A percentile compares a stretch with the other conserved stretches of the same genome.
Conservation (phyloP, 1,284 basidiomycete species). For the Tilletia walkeri region DNA sequence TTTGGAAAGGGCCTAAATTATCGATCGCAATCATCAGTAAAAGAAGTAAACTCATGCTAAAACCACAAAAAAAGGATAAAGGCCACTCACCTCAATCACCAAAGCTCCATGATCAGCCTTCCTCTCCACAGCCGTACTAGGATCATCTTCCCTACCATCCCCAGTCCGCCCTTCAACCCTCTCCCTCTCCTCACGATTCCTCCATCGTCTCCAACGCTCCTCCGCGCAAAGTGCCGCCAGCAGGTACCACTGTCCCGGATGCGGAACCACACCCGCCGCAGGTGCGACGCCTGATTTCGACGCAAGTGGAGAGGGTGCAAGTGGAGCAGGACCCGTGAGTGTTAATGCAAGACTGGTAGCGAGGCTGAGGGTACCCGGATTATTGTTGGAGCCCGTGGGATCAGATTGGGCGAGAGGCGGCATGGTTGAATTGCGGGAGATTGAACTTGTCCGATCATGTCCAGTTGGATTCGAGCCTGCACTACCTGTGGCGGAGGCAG, state of each 20-base stretch:
- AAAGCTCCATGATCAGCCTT: slow-evolving; percentile 81
- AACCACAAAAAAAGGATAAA: too few species aligned
- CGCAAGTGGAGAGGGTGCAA: slow-evolving; percentile 6
- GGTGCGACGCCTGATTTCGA: slow-evolving; percentile 51
- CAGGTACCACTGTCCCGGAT: slow-evolving; percentile 87
- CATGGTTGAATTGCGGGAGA: slow-evolving; percentile 58
- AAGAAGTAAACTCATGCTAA: too few species aligned
- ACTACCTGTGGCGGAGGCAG: too few species aligned
- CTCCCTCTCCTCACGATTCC: slow-evolving; percentile 65
- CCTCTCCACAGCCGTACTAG: slow-evolving; percentile 67
- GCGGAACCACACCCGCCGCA: slow-evolving; percentile 66
- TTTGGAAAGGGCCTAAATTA: neutral
- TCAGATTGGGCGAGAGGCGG: neutral
- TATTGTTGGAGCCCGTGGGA: slow-evolving; percentile 20
- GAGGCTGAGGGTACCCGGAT: slow-evolving; percentile 18
- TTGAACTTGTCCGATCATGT: neutral
- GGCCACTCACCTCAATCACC: slow-evolving; percentile 69
- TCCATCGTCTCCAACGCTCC: slow-evolving; percentile 68
- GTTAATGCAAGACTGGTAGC: slow-evolving; percentile 10
- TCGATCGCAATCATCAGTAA: too few species aligned
- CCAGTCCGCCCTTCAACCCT: slow-evolving; percentile 51
- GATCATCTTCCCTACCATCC: slow-evolving; percentile 22
- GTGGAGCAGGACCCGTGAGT: neutral
- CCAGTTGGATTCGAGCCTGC: too few species aligned
- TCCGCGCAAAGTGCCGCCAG: slow-evolving; percentile 80